Evolutionary conservation across 805 yeast genomes (phyloP).

Genomic region (Ogataea henricii): DNA sequence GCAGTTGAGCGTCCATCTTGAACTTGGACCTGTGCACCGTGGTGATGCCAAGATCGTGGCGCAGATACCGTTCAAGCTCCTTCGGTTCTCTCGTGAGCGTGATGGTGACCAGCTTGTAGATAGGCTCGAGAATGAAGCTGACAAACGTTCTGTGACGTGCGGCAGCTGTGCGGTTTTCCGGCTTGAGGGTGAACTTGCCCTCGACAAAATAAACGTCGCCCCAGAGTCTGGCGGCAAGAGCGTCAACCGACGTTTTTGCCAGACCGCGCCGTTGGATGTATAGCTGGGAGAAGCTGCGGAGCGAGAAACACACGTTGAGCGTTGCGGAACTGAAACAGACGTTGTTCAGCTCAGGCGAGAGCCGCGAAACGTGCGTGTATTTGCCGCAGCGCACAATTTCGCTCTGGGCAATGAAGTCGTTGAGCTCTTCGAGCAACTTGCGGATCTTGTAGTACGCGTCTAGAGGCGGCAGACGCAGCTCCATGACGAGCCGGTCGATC

Average conservation of each 20-base stretch:
- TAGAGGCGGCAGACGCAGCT: constrained; percentile 69
- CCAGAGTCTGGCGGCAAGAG: constrained; percentile 67
- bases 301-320: constrained; percentile 63
- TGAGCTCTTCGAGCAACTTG: constrained; percentile 63
- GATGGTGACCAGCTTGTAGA: constrained; percentile 71
- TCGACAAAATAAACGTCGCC: constrained; percentile 64
- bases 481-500: constrained; percentile 81
- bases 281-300: constrained; percentile 60
- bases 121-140: constrained; percentile 70
- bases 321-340: constrained; percentile 74
- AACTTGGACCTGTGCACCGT: constrained; percentile 41
- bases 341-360: constrained; percentile 67
- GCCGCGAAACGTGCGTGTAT: constrained; percentile 31
- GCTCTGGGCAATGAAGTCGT: constrained; percentile 46
- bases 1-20: constrained; percentile 57
- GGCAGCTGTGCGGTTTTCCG: constrained; percentile 25
- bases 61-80: constrained; percentile 46
- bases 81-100: constrained; percentile 54
- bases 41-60: constrained; percentile 47
- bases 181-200: constrained; percentile 46
- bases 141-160: constrained; percentile 50
- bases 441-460: constrained; percentile 74
- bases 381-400: constrained; percentile 19
- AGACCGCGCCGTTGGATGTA: constrained; percentile 43
- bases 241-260: constrained; percentile 31